Evolutionary conservation across 208 protist genomes (phyloP).

Genomic region (Leishmania amazonensis): DNA sequence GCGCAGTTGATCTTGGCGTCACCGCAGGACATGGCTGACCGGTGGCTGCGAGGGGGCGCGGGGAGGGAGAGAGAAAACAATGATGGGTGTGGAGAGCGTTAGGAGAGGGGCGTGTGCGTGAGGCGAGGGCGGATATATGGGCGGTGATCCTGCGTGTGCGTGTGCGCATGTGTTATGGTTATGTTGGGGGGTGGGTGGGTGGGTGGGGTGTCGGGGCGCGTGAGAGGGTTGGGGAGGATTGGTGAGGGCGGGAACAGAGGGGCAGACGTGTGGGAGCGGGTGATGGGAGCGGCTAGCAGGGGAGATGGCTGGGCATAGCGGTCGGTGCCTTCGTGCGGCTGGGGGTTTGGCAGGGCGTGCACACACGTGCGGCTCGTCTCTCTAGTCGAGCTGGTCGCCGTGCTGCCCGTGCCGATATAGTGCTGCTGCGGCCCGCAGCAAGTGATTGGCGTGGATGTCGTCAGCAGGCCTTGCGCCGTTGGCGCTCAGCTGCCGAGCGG

Average conservation of each 20-base stretch:
- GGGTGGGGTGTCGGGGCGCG: not conserved
- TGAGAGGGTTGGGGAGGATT: not conserved
- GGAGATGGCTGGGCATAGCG: not conserved
- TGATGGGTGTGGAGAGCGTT: not conserved
- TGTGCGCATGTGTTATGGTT: not conserved
- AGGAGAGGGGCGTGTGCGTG: not conserved
- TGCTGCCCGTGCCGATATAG: not conserved
- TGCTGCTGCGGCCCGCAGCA: not conserved
- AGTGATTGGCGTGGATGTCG: not conserved
- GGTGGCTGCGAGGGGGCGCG: not conserved
- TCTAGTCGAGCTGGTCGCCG: not conserved
- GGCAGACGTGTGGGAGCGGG: not conserved
- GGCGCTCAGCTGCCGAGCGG: not conserved
- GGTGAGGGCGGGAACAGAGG: not conserved
- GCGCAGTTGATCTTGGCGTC: constrained; percentile 59
- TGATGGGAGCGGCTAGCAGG: not conserved
- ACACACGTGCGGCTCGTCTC: not conserved
- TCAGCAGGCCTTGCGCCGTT: not conserved
- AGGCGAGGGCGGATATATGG: not conserved
- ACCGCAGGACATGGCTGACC: constrained; percentile 5
- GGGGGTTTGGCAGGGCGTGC: not conserved
- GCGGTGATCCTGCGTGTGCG: not conserved
- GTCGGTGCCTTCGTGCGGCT: not conserved
- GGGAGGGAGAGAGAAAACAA: not conserved
- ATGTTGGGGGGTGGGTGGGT: not conserved